Evolutionary conservation across 495 filamentous ascomycete genomes (phyloP).

Genomic region (Halenospora varia): DNA sequence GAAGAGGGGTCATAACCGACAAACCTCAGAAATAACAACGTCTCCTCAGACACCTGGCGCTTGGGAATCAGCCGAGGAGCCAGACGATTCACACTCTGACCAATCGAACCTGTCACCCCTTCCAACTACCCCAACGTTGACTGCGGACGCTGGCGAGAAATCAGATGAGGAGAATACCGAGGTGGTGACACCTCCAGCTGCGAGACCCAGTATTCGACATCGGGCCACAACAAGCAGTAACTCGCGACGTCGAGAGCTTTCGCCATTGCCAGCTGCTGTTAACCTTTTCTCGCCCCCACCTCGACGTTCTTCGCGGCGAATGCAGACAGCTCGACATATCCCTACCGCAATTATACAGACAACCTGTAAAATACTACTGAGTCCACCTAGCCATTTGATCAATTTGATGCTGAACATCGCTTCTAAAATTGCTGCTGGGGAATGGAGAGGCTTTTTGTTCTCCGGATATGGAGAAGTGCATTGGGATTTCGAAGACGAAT

Average conservation of each 20-base stretch:
- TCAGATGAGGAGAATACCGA: slow-evolving; percentile 32
- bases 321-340: slow-evolving; percentile 47
- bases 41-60: slow-evolving; percentile 30
- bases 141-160: slow-evolving; percentile 28
- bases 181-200: slow-evolving; percentile 43
- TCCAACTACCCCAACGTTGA: slow-evolving; percentile 43
- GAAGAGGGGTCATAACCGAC: slow-evolving; percentile 26
- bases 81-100: slow-evolving; percentile 23
- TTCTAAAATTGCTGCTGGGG: slow-evolving; percentile 64
- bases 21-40: slow-evolving; percentile 39
- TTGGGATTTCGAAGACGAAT: slow-evolving; percentile 27
- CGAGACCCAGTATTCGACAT: slow-evolving; percentile 32
- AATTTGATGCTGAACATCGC: slow-evolving; percentile 76
- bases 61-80: slow-evolving; percentile 32
- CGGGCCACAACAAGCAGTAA: slow-evolving; percentile 44
- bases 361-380: slow-evolving; percentile 68
- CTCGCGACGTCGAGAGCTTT: slow-evolving; percentile 58
- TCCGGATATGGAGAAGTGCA: slow-evolving; percentile 45
- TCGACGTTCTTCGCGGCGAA: slow-evolving; percentile 25
- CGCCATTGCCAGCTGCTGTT: slow-evolving; percentile 64
- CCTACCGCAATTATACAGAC: slow-evolving; percentile 67
- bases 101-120: slow-evolving; percentile 43
- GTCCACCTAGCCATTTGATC: slow-evolving; percentile 71
- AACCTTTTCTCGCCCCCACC: slow-evolving; percentile 58
- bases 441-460: slow-evolving; percentile 45